Evolutionary conservation across 164 flowering plant genomes (phyloP).

Genomic region (Stephania cephalantha): DNA sequence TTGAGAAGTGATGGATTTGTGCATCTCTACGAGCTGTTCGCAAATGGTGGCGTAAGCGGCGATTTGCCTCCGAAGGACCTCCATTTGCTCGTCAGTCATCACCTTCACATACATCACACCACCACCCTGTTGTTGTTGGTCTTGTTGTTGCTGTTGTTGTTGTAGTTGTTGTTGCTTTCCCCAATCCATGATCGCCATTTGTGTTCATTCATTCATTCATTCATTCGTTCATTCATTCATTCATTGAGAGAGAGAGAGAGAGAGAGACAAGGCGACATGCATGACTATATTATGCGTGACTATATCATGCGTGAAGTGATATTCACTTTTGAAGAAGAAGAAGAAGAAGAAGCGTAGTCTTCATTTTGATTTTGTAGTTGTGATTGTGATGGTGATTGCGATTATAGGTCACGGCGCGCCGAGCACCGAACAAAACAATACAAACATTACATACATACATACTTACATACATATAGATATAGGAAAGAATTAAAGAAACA

Average conservation of each 20-base stretch:
- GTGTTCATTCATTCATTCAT: not conserved
- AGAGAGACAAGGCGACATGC: not conserved
- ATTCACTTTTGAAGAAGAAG: not conserved
- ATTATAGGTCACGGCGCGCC: not conserved
- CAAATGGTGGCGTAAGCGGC: conserved; percentile 70
- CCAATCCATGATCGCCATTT: conserved; percentile 25
- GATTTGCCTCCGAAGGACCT: conserved; percentile 60
- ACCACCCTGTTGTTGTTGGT: conserved; percentile 10
- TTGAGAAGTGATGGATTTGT: conserved; percentile 52
- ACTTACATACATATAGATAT: too few species aligned
- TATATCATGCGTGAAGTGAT: not conserved
- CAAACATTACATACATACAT: too few species aligned
- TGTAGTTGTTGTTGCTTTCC: conserved; percentile 25
- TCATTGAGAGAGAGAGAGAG: not conserved
- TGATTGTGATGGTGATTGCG: not conserved
- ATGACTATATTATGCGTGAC: not conserved
- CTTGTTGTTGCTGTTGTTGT: conserved; percentile 12
- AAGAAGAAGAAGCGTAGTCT: not conserved
- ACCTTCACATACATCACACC: conserved; percentile 47
- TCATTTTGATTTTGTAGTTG: too few species aligned
- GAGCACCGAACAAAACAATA: not conserved
- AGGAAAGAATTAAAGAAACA: too few species aligned
- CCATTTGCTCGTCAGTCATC: conserved; percentile 93
- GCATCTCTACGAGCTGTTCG: conserved; percentile 78
- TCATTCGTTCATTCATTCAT: not conserved